Conservation (phyloP, 352 stramenopile species). For the Globisporangium takayamanum region DNA sequence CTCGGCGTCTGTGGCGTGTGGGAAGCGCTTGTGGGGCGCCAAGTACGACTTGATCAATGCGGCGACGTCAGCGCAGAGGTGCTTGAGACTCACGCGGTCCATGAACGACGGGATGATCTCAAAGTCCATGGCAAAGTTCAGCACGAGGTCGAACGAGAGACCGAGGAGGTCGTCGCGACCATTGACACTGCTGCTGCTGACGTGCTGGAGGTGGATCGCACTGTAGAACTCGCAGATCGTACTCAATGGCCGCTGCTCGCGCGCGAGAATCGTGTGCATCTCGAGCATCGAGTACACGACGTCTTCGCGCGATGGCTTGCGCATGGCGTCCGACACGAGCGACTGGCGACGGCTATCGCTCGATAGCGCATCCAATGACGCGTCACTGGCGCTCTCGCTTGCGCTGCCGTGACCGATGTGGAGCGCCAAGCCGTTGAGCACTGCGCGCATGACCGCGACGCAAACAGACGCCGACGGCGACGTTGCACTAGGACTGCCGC, state of each 20-base stretch:
- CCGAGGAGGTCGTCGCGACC: constrained; percentile 44
- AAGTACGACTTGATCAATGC: constrained; percentile 61
- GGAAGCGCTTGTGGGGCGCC: constrained; percentile 44
- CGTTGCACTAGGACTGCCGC: constrained; percentile 4
- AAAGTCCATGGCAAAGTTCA: constrained; percentile 76
- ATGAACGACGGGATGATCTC: constrained; percentile 78
- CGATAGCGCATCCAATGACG: neutral
- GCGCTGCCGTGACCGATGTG: constrained; percentile 31
- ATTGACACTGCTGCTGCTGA: neutral
- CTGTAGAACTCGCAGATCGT: constrained; percentile 79
- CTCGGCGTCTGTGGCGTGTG: constrained; percentile 45
- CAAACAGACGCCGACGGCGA: constrained; percentile 20
- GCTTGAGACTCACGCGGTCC: constrained; percentile 69
- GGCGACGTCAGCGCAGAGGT: constrained; percentile 54
- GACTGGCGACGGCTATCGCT: constrained; percentile 1
- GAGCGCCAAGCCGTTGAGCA: constrained; percentile 43
- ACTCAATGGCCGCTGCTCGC: constrained; percentile 56
- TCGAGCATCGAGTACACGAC: constrained; percentile 74
- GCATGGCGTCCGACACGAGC: constrained; percentile 12
- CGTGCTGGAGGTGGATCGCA: constrained; percentile 28
- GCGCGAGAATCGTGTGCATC: constrained; percentile 56
- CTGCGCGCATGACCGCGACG: constrained; percentile 30
- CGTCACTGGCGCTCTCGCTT: constrained; percentile 2
- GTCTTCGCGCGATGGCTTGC: constrained; percentile 33
- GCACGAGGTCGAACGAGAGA: constrained; percentile 54